These are phyloP conservation scores for Pseudogymnoascus sp. DNA, from an alignment of 2,329 filamentous ascomycete species.

Conservation along the genomic window DNA sequence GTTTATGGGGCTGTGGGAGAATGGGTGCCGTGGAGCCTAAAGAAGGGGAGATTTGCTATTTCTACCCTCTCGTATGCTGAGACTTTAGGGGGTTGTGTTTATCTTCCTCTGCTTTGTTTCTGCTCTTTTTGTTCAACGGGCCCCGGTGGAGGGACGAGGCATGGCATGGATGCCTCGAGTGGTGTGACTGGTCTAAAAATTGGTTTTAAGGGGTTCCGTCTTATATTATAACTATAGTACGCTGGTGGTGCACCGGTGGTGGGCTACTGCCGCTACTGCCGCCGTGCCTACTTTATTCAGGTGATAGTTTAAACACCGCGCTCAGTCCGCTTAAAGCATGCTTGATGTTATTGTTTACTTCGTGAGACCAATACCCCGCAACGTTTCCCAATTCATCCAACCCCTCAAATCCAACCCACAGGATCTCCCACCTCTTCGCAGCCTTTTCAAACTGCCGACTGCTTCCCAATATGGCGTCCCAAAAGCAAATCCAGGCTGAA, in stretches of 20 bases:
- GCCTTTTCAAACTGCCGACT: not conserved
- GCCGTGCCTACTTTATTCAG: not conserved
- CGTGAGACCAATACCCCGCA: not conserved
- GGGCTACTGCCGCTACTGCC: not conserved
- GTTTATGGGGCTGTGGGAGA: too few species aligned
- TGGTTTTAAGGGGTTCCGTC: not conserved
- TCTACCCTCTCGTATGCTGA: too few species aligned
- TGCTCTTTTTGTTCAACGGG: not conserved
- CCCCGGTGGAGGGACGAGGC: not conserved
- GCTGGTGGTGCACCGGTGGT: not conserved
- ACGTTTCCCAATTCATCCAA: not conserved
- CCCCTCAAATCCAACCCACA: not conserved
- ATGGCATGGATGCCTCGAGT: not conserved
- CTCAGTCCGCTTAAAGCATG: not conserved
- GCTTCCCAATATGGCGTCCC: not conserved
- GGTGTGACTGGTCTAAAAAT: not conserved
- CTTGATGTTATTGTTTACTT: not conserved
- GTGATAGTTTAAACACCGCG: not conserved
- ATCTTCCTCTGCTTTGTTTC: not conserved
- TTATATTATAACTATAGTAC: not conserved
- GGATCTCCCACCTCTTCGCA: not conserved
- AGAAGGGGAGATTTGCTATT: too few species aligned
- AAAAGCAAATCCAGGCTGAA: not conserved
- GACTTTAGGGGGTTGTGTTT: not conserved
- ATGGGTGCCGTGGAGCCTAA: not conserved